Evolutionary conservation across 768 basidiomycete species (phyloP).

Genomic region (Suillus bovinus): DNA sequence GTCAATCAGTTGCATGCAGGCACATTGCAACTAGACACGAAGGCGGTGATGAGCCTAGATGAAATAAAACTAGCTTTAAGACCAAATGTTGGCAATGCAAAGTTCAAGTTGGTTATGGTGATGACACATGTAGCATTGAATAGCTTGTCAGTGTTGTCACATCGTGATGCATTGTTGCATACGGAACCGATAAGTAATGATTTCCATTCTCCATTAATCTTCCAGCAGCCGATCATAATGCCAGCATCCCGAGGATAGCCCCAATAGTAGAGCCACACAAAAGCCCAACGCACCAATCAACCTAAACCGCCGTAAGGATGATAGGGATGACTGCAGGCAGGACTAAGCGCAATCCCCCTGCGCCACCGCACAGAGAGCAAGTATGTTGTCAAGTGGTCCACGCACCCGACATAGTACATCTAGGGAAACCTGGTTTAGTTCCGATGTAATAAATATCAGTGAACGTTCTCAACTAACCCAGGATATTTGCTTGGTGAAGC

Average conservation of each 20-base stretch:
- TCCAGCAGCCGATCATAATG: conserved; percentile 40
- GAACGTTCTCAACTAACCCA: conserved; percentile 32
- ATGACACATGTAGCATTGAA: conserved; percentile 24
- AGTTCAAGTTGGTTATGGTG: conserved; percentile 35
- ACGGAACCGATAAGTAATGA: not conserved
- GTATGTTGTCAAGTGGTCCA: not conserved
- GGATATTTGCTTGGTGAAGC: conserved; percentile 34
- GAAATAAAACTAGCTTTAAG: conserved; percentile 32
- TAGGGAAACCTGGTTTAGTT: conserved; percentile 5
- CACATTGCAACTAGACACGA: conserved; percentile 22
- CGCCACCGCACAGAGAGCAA: not conserved
- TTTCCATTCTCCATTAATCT: conserved; percentile 36
- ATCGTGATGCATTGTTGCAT: not conserved
- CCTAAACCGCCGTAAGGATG: conserved; percentile 38
- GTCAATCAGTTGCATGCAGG: not conserved
- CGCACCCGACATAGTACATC: conserved; percentile 38
- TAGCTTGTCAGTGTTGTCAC: too few relatives aligned
- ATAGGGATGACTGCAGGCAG: conserved; percentile 39
- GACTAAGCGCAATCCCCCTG: conserved; percentile 37
- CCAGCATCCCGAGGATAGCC: conserved; percentile 33
- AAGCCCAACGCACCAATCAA: conserved; percentile 32
- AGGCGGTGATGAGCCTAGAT: conserved; percentile 32
- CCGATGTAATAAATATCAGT: not conserved
- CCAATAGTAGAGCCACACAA: conserved; percentile 36
- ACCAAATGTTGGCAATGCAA: conserved; percentile 36